These are phyloP conservation scores for Selenicereus undatus DNA, from an alignment of 148 eudicot species.

Conservation along the genomic window DNA sequence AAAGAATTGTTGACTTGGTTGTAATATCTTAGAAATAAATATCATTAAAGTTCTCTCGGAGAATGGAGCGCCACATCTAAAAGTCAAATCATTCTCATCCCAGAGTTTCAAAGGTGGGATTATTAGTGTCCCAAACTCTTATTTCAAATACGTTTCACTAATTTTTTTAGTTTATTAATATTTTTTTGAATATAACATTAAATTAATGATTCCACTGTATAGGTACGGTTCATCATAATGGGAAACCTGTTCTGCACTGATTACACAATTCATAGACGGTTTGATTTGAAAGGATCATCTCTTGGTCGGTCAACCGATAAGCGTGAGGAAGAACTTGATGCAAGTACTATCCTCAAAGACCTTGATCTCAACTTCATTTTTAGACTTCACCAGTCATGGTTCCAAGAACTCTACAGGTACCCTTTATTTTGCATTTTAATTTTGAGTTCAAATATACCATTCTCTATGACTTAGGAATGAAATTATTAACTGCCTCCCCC, in stretches of 20 bases:
- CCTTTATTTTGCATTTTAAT: not conserved
- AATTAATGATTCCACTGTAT: slow-evolving; percentile 10
- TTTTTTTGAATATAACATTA: not conserved
- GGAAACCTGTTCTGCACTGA: slow-evolving; percentile 86
- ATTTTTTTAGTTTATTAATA: too few species aligned
- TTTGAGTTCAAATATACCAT: too few species aligned
- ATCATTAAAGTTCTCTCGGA: too few species aligned
- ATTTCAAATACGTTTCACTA: too few species aligned
- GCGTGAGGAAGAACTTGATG: slow-evolving; percentile 84
- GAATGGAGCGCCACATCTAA: too few species aligned
- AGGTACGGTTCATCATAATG: slow-evolving; percentile 95
- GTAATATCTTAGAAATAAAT: too few species aligned
- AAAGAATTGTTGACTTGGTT: too few species aligned
- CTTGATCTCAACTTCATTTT: slow-evolving; percentile 92
- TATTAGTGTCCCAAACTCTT: too few species aligned
- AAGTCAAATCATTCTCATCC: too few species aligned
- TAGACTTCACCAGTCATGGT: slow-evolving; percentile 85
- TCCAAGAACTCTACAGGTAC: slow-evolving; percentile 84
- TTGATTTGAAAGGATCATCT: slow-evolving; percentile 93
- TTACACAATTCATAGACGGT: slow-evolving; percentile 71
- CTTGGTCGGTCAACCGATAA: slow-evolving; percentile 85
- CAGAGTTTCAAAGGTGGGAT: too few species aligned
- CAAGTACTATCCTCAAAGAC: slow-evolving; percentile 85
- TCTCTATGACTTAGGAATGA: too few species aligned
- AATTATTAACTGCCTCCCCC: too few species aligned